Evolutionary conservation across 306 rosid species (phyloP).

Genomic region (Comarum palustre): DNA sequence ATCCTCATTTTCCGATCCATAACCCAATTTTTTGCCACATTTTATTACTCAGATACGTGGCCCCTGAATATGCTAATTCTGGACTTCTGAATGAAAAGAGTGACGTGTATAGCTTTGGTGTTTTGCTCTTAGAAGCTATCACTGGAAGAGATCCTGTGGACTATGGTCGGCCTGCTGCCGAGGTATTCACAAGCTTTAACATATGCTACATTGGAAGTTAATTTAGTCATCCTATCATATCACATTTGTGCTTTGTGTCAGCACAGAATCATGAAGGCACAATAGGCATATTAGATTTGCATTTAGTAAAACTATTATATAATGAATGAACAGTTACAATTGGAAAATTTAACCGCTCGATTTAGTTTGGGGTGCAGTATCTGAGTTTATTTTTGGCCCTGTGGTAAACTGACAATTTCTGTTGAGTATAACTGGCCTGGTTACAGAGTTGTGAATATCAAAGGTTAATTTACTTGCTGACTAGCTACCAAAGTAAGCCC

Average conservation of each 20-base stretch:
- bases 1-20: conserved; percentile 5
- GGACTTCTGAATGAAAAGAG: conserved; percentile 92
- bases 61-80: conserved; percentile 90
- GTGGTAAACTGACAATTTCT: conserved; percentile 18
- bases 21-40: background rate
- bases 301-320: conserved; percentile 3
- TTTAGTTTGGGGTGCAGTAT: conserved; percentile 1
- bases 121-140: conserved; percentile 74
- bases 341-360: conserved; percentile 12
- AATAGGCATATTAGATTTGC: conserved; percentile 14
- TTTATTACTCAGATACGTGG: conserved; percentile 58
- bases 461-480: background rate
- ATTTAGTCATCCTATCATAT: background rate
- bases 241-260: background rate
- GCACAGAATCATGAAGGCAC: background rate
- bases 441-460: background rate
- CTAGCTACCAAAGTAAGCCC: background rate
- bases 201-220: background rate
- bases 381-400: background rate
- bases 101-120: conserved; percentile 91
- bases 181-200: conserved; percentile 44
- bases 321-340: background rate
- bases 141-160: conserved; percentile 94
- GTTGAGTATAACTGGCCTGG: background rate
- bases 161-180: conserved; percentile 73